phyloP scores from a whole-genome alignment of 2,329 filamentous ascomycete species.

The Stylonectria norvegica region DNA sequence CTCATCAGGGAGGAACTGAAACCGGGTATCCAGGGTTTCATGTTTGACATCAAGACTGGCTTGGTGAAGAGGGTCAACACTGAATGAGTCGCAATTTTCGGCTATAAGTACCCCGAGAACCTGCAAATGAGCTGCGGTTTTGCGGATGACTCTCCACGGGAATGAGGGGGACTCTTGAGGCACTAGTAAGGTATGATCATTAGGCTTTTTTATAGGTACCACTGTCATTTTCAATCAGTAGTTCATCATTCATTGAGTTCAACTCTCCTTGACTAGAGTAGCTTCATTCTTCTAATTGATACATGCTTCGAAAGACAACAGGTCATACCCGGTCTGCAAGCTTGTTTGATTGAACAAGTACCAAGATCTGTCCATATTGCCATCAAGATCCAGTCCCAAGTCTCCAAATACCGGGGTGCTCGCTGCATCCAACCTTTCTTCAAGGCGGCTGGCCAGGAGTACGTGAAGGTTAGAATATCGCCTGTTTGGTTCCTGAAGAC shows the following conservation, averaged over 20 bases:
- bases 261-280: too few species aligned
- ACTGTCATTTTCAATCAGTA: too few species aligned
- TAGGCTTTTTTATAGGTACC: too few species aligned
- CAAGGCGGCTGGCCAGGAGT: neutral
- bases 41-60: constrained; percentile 11
- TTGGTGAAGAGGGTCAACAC: constrained; percentile 2
- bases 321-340: constrained; percentile 1
- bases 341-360: constrained; percentile 3
- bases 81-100: neutral
- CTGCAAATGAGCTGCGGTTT: too few species aligned
- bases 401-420: constrained; percentile 4
- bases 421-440: constrained; percentile 1
- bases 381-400: neutral
- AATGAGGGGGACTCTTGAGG: too few species aligned
- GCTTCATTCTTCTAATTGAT: neutral
- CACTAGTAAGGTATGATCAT: too few species aligned
- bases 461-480: neutral
- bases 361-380: constrained; percentile 2
- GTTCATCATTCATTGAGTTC: too few species aligned
- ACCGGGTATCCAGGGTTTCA: constrained; percentile 4
- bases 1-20: constrained; percentile 9
- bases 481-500: neutral
- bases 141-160: too few species aligned
- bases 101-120: too few species aligned
- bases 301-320: constrained; percentile 1